Percentiles rank a stretch among this genome's conserved stretches.
phyloP scores from a whole-genome alignment of 2,329 filamentous ascomycete genomes.

The Phyllosticta capitalensis region DNA sequence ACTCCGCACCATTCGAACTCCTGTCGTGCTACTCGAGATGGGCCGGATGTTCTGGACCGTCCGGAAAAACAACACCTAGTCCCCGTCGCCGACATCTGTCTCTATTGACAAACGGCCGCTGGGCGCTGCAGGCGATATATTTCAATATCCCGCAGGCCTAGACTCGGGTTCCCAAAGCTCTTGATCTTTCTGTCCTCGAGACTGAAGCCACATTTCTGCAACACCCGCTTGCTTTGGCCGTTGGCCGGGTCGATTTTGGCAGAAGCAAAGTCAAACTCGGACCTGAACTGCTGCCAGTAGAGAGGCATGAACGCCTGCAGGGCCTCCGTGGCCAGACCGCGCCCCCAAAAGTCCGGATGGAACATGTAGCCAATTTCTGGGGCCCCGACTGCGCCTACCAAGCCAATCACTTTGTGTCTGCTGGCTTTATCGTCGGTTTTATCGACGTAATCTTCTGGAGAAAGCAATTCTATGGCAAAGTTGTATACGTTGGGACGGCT shows the following conservation, averaged over 20 bases:
- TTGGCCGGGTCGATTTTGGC: constrained; percentile 40
- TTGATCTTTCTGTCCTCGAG: constrained; percentile 35
- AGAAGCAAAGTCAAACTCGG: constrained; percentile 24
- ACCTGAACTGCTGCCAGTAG: constrained; percentile 30
- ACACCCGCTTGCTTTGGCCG: constrained; percentile 44
- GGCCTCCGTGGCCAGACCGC: constrained; percentile 37
- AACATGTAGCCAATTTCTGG: constrained; percentile 37
- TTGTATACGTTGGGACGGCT: constrained; percentile 41
- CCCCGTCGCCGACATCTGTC: background rate
- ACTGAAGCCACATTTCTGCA: constrained; percentile 48
- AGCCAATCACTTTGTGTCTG: constrained; percentile 29
- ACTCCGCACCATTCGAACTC: background rate
- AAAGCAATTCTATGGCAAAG: constrained; percentile 44
- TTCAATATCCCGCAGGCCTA: constrained; percentile 27
- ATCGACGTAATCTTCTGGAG: constrained; percentile 6
- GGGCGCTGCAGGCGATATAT: constrained; percentile 25
- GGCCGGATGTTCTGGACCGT: background rate
- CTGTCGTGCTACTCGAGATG: background rate
- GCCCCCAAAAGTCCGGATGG: constrained; percentile 29
- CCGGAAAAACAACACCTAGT: background rate
- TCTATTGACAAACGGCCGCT: background rate
- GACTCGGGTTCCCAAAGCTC: constrained; percentile 28
- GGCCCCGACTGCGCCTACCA: constrained; percentile 33
- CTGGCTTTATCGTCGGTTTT: background rate
- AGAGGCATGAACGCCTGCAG: constrained; percentile 32